Evolutionary conservation across 345 rosid genomes (phyloP).

Genomic region (Salix caprea): DNA sequence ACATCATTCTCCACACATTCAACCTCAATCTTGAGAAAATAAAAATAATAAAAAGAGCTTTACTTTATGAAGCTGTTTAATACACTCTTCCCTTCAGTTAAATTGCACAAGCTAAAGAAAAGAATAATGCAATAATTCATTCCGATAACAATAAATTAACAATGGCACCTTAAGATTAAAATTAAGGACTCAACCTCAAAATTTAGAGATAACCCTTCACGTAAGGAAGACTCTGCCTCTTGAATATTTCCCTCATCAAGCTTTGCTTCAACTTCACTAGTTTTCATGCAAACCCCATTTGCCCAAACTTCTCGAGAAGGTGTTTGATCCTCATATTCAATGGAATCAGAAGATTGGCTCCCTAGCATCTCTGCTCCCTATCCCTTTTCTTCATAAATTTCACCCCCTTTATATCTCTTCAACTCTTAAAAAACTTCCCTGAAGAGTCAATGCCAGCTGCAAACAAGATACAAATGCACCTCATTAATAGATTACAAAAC

Average conservation of each 20-base stretch:
- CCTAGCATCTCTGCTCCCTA: slow-evolving; percentile 16
- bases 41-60: neutral
- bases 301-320: slow-evolving; percentile 47
- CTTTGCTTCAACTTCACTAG: slow-evolving; percentile 79
- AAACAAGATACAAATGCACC: too few species aligned
- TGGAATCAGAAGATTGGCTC: slow-evolving; percentile 33
- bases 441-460: too few species aligned
- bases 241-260: slow-evolving; percentile 86
- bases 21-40: neutral
- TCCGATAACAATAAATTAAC: neutral
- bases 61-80: neutral
- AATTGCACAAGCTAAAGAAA: neutral
- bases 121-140: neutral
- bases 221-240: slow-evolving; percentile 86
- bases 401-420: neutral
- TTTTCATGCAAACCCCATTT: slow-evolving; percentile 65
- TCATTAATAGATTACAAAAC: too few species aligned
- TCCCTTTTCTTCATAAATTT: slow-evolving; percentile 16
- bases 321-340: slow-evolving; percentile 33
- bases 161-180: neutral
- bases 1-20: neutral
- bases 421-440: too few species aligned
- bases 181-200: slow-evolving; percentile 47
- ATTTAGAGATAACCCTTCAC: slow-evolving; percentile 83
- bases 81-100: neutral